A percentile compares a stretch with the other conserved stretches of the same genome.
These are phyloP conservation scores for Cystofilobasidium bisporidii DNA, from an alignment of 768 basidiomycete genomes.

Conservation along the genomic window DNA sequence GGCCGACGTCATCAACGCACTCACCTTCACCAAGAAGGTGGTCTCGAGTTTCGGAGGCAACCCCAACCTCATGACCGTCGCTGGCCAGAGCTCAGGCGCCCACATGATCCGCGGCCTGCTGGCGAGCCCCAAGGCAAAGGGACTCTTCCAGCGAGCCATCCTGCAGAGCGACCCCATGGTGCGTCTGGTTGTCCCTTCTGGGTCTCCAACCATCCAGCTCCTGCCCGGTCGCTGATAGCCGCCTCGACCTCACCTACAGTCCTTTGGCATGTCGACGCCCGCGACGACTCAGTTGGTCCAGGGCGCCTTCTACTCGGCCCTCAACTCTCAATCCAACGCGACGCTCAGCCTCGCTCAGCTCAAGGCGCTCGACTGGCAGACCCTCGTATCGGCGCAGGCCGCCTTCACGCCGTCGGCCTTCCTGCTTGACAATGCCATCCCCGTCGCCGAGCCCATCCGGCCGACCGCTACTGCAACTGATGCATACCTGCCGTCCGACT, in stretches of 20 bases:
- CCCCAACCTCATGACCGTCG: conserved; percentile 13
- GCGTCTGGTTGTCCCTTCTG: background rate
- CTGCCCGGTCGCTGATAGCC: too few relatives aligned
- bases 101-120: conserved; percentile 24
- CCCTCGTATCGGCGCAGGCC: conserved; percentile 9
- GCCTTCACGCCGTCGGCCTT: conserved; percentile 9
- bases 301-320: conserved; percentile 18
- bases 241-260: background rate
- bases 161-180: conserved; percentile 28
- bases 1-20: conserved; percentile 19
- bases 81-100: conserved; percentile 20
- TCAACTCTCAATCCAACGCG: background rate
- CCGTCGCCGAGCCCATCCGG: conserved; percentile 17
- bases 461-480: conserved; percentile 3
- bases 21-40: conserved; percentile 2
- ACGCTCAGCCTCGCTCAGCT: background rate
- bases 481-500: conserved; percentile 7
- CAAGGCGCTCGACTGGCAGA: background rate
- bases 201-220: too few relatives aligned
- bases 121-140: background rate
- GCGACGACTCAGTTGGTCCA: conserved; percentile 16
- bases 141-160: conserved; percentile 15
- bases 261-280: conserved; percentile 23
- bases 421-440: conserved; percentile 10
- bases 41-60: conserved; percentile 15